These are phyloP conservation scores for Aspergillus sp. DNA, from an alignment of 2,329 filamentous ascomycete genomes.

Conservation along the genomic window DNA sequence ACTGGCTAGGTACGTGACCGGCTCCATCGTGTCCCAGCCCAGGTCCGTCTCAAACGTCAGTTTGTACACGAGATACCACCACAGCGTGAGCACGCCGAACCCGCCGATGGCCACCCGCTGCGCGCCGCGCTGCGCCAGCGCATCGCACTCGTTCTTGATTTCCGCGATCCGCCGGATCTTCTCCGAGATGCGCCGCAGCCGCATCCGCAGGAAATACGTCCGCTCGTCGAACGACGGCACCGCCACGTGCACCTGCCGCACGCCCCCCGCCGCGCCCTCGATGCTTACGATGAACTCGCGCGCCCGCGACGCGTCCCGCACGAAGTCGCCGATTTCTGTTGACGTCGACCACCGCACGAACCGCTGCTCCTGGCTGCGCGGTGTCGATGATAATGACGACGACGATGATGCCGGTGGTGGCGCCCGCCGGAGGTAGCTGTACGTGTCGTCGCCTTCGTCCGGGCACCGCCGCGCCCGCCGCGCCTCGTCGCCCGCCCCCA, in stretches of 20 bases:
- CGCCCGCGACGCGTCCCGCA: conserved; percentile 80
- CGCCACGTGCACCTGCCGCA: conserved; percentile 67
- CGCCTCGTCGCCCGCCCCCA: conserved; percentile 21
- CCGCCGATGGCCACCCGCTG: conserved; percentile 78
- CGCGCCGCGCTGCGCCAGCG: conserved; percentile 70
- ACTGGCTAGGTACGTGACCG: conserved; percentile 85
- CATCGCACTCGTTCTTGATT: conserved; percentile 79
- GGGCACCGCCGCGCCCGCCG: conserved; percentile 45
- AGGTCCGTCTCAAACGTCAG: conserved; percentile 67
- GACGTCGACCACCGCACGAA: conserved; percentile 87
- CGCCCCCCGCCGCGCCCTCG: conserved; percentile 63
- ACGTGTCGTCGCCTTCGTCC: conserved; percentile 62
- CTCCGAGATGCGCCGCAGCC: conserved; percentile 67
- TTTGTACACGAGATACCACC: conserved; percentile 79
- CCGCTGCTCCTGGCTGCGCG: conserved; percentile 33
- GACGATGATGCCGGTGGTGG: conserved; percentile 10
- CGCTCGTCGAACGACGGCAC: conserved; percentile 86
- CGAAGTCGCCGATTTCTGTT: conserved; percentile 92
- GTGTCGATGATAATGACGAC: too few species aligned
- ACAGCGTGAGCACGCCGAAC: conserved; percentile 68
- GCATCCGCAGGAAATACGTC: conserved; percentile 81
- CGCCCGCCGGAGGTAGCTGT: conserved; percentile 62
- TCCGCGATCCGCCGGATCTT: conserved; percentile 67
- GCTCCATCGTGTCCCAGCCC: conserved; percentile 90
- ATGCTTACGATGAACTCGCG: conserved; percentile 83